A percentile compares a stretch with the other conserved stretches of the same genome.
Conservation (phyloP, 176 grass and related monocot genomes). For the Rhynchospora tenuis region DNA sequence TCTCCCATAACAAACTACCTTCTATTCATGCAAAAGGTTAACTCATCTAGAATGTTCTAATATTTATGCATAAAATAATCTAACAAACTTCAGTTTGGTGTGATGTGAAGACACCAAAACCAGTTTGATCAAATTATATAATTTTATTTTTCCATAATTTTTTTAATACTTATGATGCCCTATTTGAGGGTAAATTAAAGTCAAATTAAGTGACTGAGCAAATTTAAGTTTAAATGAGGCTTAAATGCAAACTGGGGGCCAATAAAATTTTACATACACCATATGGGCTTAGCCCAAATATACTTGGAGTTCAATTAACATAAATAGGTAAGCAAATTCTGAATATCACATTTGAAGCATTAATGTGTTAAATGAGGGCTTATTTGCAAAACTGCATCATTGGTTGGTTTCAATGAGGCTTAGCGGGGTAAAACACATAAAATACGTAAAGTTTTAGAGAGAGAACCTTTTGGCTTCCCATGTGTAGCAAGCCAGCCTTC, state of each 20-base stretch:
- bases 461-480: slow-evolving; percentile 54
- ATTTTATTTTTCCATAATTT: neutral
- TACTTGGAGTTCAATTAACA: neutral
- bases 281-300: neutral
- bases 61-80: neutral
- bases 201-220: neutral
- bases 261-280: neutral
- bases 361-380: neutral
- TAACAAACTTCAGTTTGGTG: neutral
- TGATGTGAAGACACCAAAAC: neutral
- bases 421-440: neutral
- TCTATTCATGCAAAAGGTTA: neutral
- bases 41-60: neutral
- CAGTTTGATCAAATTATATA: neutral
- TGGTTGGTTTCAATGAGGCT: neutral
- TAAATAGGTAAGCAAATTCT: neutral
- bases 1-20: neutral
- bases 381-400: neutral
- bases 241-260: neutral
- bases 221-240: neutral
- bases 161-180: neutral
- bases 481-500: slow-evolving; percentile 97
- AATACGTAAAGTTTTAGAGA: slow-evolving; percentile 2
- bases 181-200: neutral
- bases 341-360: neutral